Conservation (phyloP, 192 early-diverging fungal species). For the Backusella sp. region DNA sequence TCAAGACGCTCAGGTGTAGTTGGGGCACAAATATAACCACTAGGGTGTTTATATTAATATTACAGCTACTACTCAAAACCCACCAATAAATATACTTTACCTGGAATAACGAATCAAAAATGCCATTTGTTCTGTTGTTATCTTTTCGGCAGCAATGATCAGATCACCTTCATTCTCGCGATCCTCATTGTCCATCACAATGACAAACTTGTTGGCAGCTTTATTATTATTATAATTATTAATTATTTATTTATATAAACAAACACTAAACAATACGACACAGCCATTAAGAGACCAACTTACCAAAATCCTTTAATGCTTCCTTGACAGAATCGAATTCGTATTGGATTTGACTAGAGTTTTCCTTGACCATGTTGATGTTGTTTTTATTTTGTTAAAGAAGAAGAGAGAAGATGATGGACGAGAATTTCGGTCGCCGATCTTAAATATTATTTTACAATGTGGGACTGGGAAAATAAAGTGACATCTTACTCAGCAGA, state of each 20-base stretch:
- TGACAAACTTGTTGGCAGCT: conserved; percentile 82
- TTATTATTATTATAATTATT: not conserved
- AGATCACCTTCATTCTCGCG: conserved; percentile 99
- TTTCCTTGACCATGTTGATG: not conserved
- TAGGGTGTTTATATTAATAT: conserved; percentile 25
- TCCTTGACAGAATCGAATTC: conserved; percentile 43
- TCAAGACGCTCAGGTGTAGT: conserved; percentile 75
- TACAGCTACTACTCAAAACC: not conserved
- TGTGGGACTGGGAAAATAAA: conserved; percentile 1
- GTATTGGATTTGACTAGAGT: not conserved
- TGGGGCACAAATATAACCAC: conserved; percentile 94
- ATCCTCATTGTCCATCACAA: conserved; percentile 98
- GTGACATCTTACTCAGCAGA: conserved; percentile 1
- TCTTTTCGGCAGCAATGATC: conserved; percentile 94
- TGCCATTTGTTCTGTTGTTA: conserved; percentile 90
- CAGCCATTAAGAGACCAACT: not conserved
- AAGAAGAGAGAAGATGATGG: not conserved
- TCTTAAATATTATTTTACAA: not conserved
- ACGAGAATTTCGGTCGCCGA: not conserved
- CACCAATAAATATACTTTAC: conserved; percentile 36
- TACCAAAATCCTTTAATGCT: conserved; percentile 66
- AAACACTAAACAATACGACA: not conserved
- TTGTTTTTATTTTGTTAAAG: not conserved
- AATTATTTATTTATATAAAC: not conserved
- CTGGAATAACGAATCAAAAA: conserved; percentile 95